Evolutionary conservation across 1,284 basidiomycete species (phyloP), one percentile per base, ranked within the genome.

Genomic region (Xerocomus amazonicus): DNA sequence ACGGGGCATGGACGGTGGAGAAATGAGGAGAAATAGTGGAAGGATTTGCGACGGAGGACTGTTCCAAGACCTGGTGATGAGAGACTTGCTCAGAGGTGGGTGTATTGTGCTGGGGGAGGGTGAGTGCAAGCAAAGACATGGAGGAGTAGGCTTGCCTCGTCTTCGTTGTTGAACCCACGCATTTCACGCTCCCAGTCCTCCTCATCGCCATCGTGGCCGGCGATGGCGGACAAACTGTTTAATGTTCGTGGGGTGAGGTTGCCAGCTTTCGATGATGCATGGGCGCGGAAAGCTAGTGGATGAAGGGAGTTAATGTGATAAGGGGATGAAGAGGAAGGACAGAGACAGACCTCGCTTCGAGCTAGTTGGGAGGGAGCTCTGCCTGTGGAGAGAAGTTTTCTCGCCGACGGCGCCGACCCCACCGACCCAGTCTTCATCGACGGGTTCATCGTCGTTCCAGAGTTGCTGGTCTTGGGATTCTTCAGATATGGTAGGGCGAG

Each of bases 161-260:
- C 85, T 40, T 86, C 83, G 56, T 80, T 67, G 49, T 67, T 67
- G 68, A 67, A 74, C 62, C 79, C 81, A 13, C 75, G 76, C 61
- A 84, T 76, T 32, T 82, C 81, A 38, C 75, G 72, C 64, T 88
- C 87, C 88, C 89, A 91, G 53, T 87, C 84, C 56, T 90, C 88
- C 66, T 91, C 88, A 54, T 90, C 87, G 58, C 82, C 87, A 59
- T 90, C 87, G 60, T 89, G 87, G 40, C 88, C 88, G 45, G 85
- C 80, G 66, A 91, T 91, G 48, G 84, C 84, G 36, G 84, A 79
- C 45, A 91, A 78, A 65, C 85, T 89, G 61, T 88, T 90, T 68
- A 90, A 72, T n/a, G 80, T 79, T 52, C 85, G 81, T 31, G 86
- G 84, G 26, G 84, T 84, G 56, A 77, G 65, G 57, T 73, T 82